phyloP scores from a whole-genome alignment of 768 basidiomycete species.

The Daedaleopsis nitida region DNA sequence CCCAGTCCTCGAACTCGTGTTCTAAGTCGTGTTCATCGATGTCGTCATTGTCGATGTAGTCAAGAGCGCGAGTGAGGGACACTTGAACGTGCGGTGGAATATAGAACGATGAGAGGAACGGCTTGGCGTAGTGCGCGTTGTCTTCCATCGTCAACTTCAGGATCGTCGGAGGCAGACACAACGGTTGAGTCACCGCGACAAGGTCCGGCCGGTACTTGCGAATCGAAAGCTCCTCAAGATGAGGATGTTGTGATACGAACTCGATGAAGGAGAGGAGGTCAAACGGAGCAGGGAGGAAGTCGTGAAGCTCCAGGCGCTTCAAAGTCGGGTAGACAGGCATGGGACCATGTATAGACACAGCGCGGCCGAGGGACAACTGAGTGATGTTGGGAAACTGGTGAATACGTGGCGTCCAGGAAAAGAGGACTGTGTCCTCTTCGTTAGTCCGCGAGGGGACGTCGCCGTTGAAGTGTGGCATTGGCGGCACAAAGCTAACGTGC shows the following conservation, averaged over 20 bases:
- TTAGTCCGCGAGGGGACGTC: too few species aligned
- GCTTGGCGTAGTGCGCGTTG: neutral
- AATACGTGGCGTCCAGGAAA: too few species aligned
- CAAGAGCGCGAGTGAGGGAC: neutral
- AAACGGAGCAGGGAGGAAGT: neutral
- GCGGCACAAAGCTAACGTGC: too few species aligned
- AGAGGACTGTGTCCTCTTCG: too few species aligned
- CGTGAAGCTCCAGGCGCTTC: too few species aligned
- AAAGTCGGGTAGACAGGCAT: too few species aligned
- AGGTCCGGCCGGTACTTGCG: neutral
- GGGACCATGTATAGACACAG: too few species aligned
- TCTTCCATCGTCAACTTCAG: neutral
- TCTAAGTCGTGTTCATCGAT: too few species aligned
- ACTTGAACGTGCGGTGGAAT: neutral
- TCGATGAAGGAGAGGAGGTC: neutral
- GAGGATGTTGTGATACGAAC: neutral
- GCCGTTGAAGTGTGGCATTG: too few species aligned
- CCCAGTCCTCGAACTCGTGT: too few species aligned
- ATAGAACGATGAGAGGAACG: constrained; percentile 2
- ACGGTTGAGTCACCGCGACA: neutral
- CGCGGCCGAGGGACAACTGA: too few species aligned
- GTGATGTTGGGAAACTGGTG: too few species aligned
- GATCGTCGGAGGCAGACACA: neutral
- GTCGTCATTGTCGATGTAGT: neutral
- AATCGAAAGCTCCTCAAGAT: neutral